Base-by-base conservation (phyloP, 148 eudicot species). In the Selenicereus undatus region DNA sequence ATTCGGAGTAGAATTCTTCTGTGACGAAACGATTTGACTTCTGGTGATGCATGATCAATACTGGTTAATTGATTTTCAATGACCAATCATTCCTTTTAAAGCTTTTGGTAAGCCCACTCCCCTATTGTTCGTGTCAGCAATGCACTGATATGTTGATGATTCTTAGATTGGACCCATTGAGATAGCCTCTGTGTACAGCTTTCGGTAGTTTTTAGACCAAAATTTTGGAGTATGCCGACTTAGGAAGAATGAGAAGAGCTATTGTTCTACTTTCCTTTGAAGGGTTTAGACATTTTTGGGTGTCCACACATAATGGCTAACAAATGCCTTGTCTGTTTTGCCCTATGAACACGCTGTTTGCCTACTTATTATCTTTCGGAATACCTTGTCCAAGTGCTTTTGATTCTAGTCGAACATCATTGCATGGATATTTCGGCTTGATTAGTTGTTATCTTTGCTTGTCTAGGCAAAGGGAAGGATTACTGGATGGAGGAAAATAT, bases 401-500 rank as follows among this genome's bases (percentile, higher is more conserved):
- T 56, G 65, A 11, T 75, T 24, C 8, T 51, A 29, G 35, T 60
- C 36, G 30, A 39, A 16, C 29, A 35, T 24, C 52, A 21, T 62
- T 29, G 56, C 35, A 36, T 50, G 17, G 74, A 68, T 18, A 54
- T 70, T 27, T 4, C 17, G 32, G 62, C 76, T 64, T 36, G 62
- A 70, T 76, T 20, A 64, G 48, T 71, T 64, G 71, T 72, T 81
- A 43, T 75, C 81, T 48, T 74, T 76, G 73, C 32, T 74, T 27
- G 73, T 83, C 71, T 71, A 93, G 99, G 99, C 42, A 80, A 88
- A 84, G 99, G 99, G 13, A 84, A 83, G 77, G 97, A 89, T 2
- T 96, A 96, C 76, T 96, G 99, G 99, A 87, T 80, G 64, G 97
- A 94, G 78, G 93, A 91, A 80, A 91, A 94, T 83, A 86, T 94